These are phyloP conservation scores for Hydnomerulius pinastri DNA, from an alignment of 768 basidiomycete genomes.

Conservation along the genomic window DNA sequence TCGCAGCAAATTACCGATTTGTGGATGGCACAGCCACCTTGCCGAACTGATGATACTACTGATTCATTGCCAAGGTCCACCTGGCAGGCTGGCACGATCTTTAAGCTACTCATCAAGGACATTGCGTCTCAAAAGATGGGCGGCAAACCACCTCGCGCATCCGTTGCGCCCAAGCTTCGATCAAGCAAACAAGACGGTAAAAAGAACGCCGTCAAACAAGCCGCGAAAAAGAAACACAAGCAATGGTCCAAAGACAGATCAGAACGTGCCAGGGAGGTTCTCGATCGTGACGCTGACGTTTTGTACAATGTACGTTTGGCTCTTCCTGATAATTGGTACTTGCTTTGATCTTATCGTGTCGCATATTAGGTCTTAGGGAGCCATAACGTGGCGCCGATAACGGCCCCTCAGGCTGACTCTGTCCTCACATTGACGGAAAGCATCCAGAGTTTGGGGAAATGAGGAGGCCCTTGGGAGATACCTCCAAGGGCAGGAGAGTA, in stretches of 20 bases:
- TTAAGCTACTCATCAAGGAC: neutral
- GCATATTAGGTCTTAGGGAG: slow-evolving; percentile 12
- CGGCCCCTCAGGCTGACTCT: slow-evolving; percentile 3
- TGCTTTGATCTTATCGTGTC: too few species aligned
- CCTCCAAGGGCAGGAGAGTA: too few species aligned
- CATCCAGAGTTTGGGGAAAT: slow-evolving; percentile 24
- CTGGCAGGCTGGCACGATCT: too few species aligned
- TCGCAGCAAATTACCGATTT: too few species aligned
- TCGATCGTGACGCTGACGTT: slow-evolving; percentile 26
- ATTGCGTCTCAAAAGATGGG: slow-evolving; percentile 3
- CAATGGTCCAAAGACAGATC: slow-evolving; percentile 24
- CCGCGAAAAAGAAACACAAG: slow-evolving; percentile 23
- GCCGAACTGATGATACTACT: too few species aligned
- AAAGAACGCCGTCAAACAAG: slow-evolving; percentile 10
- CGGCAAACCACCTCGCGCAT: slow-evolving; percentile 1
- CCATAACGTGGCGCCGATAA: neutral
- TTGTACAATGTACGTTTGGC: slow-evolving; percentile 31
- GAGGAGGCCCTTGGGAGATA: too few species aligned
- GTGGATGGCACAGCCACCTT: too few species aligned
- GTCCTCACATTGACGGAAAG: slow-evolving; percentile 15
- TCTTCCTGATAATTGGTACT: too few species aligned
- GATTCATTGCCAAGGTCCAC: too few species aligned
- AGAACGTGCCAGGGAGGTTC: slow-evolving; percentile 25
- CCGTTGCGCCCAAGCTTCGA: slow-evolving; percentile 6
- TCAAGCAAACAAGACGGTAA: slow-evolving; percentile 8